phyloP scores from a whole-genome alignment of 2,329 filamentous ascomycete genomes.

The Ascosphaera aggregata region DNA sequence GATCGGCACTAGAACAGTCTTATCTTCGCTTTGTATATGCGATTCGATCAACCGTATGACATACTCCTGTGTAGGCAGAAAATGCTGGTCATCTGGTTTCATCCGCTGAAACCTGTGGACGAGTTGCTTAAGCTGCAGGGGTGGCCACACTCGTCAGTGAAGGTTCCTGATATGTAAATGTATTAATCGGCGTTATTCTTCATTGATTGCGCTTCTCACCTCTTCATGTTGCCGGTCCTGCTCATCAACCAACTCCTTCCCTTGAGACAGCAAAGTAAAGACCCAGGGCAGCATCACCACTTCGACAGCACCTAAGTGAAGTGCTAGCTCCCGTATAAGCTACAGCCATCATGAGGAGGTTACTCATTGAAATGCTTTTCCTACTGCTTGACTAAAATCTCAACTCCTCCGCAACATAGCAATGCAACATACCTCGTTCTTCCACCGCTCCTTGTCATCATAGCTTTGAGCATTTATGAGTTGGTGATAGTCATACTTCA shows the following conservation, averaged over 20 bases:
- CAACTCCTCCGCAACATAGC: too few relatives aligned
- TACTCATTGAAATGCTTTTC: neutral
- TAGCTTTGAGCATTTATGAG: slow-evolving; percentile 18
- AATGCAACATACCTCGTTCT: slow-evolving; percentile 15
- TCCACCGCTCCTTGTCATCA: slow-evolving; percentile 22
- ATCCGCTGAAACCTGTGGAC: slow-evolving; percentile 26
- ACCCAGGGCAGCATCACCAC: slow-evolving; percentile 31
- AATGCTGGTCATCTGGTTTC: slow-evolving; percentile 15
- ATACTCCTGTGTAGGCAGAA: slow-evolving; percentile 17
- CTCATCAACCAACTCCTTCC: slow-evolving; percentile 21
- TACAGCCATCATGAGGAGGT: slow-evolving; percentile 5
- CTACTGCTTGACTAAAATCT: neutral
- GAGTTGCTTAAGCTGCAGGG: slow-evolving; percentile 23
- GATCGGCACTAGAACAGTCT: slow-evolving; percentile 22
- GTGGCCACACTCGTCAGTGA: slow-evolving; percentile 1
- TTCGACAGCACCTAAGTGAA: slow-evolving; percentile 28
- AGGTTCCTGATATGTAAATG: neutral
- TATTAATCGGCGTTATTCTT: neutral
- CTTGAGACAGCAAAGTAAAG: slow-evolving; percentile 24
- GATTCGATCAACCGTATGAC: slow-evolving; percentile 19
- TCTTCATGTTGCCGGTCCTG: slow-evolving; percentile 6
- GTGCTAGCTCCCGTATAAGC: slow-evolving; percentile 29
- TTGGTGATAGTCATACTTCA: slow-evolving; percentile 21
- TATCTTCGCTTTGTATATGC: slow-evolving; percentile 29
- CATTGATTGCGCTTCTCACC: slow-evolving; percentile 1